Base-by-base conservation (phyloP, 2,329 filamentous ascomycete genomes). In the Aspergillus udagawae region DNA sequence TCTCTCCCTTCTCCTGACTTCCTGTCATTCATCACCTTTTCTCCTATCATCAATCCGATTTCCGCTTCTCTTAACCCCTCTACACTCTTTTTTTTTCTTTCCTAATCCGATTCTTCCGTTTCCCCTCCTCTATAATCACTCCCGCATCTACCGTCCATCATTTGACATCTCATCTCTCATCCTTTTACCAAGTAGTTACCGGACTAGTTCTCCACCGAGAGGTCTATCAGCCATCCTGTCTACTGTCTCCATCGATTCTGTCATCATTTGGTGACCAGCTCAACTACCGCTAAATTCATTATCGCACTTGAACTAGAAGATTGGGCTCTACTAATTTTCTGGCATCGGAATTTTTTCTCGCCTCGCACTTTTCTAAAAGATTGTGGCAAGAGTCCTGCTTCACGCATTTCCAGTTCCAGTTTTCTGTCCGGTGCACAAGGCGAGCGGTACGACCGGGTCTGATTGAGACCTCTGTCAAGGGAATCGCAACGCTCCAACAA, bases 401-500 rank as follows among this genome's bases (percentile, higher is more conserved):
- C 29, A 32, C 17, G 45, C 45, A 49, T 49, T 47, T 6, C 25
- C 27, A n/a, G 41, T 38, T 47, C 17, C 9, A 44, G 32, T 42
- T 51, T 14, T 28, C 42, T 57, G 38, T 54, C 23, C 32, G 41
- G 51, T 51, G 23, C 51, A 42, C 50, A 48, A 53, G 35, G 54
- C 59, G 60, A 62, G 61, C 63, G 63, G 63, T 51, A 57, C 53
- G 49, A 53, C 63, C 60, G 63, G 68, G 28, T 65, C 64, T 51
- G 59, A 67, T 70, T 64, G 54, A 62, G 67, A 70, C 62, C 58
- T 58, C 60, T 57, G 57, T 68, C 62, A 59, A 65, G 53, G 23
- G 6, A 21, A 25, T 47, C 41, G 23, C 44, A 23, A 27, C 44
- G 20, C 10, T 47, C 44, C 21, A 20, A 47, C 44, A 7, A 23